Evolutionary conservation across 163 green algal species (phyloP).

Genomic region (Volvox carteri): DNA sequence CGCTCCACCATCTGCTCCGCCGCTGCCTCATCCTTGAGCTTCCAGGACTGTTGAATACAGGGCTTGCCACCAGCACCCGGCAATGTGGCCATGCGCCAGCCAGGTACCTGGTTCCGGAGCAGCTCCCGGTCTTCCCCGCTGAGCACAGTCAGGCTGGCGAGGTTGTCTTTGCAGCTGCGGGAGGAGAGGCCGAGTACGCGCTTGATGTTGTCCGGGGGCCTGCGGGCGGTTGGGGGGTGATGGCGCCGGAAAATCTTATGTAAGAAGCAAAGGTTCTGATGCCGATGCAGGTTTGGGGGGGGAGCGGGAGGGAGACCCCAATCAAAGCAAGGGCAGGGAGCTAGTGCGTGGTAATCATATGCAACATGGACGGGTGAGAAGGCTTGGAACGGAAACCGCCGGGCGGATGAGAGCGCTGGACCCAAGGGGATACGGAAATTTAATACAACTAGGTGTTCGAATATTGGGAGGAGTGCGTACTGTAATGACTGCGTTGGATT

Average conservation of each 20-base stretch:
- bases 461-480: too few relatives aligned
- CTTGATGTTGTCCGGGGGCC: conserved; percentile 76
- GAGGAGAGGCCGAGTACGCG: conserved; percentile 77
- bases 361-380: too few relatives aligned
- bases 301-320: too few relatives aligned
- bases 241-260: background rate
- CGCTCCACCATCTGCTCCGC: conserved; percentile 60
- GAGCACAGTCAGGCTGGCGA: conserved; percentile 64
- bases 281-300: too few relatives aligned
- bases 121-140: conserved; percentile 69
- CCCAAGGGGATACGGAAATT: too few relatives aligned
- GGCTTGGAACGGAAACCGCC: too few relatives aligned
- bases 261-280: too few relatives aligned
- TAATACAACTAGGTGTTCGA: too few relatives aligned
- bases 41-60: conserved; percentile 82
- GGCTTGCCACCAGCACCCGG: background rate
- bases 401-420: too few relatives aligned
- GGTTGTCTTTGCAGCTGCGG: conserved; percentile 65
- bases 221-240: conserved; percentile 51
- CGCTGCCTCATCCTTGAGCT: conserved; percentile 62
- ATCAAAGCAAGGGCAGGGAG: too few relatives aligned
- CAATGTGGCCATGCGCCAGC: conserved; percentile 73
- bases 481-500: too few relatives aligned
- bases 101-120: conserved; percentile 71
- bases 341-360: too few relatives aligned